Conservation (phyloP, 495 filamentous ascomycete genomes). For the Astrothelium macrocarpum region DNA sequence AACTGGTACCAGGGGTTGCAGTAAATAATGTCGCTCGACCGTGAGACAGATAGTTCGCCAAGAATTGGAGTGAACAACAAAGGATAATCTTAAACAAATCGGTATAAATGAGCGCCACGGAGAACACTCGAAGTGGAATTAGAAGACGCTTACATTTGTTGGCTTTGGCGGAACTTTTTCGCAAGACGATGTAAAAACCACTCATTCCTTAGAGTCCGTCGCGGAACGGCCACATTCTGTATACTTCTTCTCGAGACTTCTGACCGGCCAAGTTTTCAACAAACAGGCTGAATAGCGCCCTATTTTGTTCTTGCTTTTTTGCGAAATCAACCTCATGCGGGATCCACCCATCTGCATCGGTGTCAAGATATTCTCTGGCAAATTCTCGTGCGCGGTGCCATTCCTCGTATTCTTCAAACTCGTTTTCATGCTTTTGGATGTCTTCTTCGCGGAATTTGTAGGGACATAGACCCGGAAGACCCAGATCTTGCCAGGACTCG, state of each 20-base stretch:
- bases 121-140: no score
- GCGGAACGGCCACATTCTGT: conserved; percentile 32
- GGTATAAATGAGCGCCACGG: no score
- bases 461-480: conserved; percentile 27
- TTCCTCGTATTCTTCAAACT: conserved; percentile 29
- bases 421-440: conserved; percentile 21
- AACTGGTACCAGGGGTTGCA: no score
- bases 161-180: no score
- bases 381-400: conserved; percentile 30
- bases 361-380: conserved; percentile 30
- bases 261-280: conserved; percentile 24
- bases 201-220: no score
- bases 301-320: conserved; percentile 26
- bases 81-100: no score
- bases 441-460: conserved; percentile 28
- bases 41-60: no score
- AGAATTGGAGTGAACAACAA: no score
- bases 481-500: conserved; percentile 27
- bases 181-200: neutral
- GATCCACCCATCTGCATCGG: conserved; percentile 35
- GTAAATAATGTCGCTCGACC: no score
- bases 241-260: conserved; percentile 26
- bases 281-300: conserved; percentile 17
- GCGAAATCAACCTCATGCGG: conserved; percentile 29
- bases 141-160: no score